Evolutionary conservation across 495 filamentous ascomycete genomes (phyloP).

Genomic region (Neurospora sp.): DNA sequence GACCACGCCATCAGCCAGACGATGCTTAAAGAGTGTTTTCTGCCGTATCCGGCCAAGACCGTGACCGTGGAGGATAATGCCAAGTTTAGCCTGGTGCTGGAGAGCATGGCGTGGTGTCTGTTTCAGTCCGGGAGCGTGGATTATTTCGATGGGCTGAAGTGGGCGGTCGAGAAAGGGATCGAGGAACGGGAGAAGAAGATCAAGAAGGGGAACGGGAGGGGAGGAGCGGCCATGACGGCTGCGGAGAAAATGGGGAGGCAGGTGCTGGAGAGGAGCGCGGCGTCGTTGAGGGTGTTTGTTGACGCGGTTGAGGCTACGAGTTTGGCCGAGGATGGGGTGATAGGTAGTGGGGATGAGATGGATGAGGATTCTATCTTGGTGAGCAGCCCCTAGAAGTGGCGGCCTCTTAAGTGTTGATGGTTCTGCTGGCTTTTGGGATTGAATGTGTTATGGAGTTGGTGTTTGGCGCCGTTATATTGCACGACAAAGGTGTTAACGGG

Average conservation of each 20-base stretch:
- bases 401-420: background rate
- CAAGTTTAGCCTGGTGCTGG: conserved; percentile 67
- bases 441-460: background rate
- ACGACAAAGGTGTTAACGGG: background rate
- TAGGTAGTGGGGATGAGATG: background rate
- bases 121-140: conserved; percentile 28
- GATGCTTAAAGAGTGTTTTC: conserved; percentile 56
- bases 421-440: background rate
- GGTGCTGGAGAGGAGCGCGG: conserved; percentile 27
- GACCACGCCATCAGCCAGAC: conserved; percentile 41
- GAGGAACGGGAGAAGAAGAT: conserved; percentile 41
- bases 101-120: conserved; percentile 58
- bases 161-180: conserved; percentile 54
- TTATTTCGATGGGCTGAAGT: conserved; percentile 36
- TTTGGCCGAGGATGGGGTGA: conserved; percentile 1
- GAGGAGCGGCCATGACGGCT: conserved; percentile 23
- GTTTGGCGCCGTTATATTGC: background rate
- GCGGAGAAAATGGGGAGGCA: conserved; percentile 22
- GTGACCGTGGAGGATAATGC: conserved; percentile 60
- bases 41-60: conserved; percentile 61
- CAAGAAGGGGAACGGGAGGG: conserved; percentile 36
- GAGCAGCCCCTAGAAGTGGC: background rate
- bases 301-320: conserved; percentile 20
- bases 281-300: conserved; percentile 27
- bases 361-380: background rate